Conservation (phyloP, 225 moss, liverwort and hornwort species). For the Polytrichum formosum region DNA sequence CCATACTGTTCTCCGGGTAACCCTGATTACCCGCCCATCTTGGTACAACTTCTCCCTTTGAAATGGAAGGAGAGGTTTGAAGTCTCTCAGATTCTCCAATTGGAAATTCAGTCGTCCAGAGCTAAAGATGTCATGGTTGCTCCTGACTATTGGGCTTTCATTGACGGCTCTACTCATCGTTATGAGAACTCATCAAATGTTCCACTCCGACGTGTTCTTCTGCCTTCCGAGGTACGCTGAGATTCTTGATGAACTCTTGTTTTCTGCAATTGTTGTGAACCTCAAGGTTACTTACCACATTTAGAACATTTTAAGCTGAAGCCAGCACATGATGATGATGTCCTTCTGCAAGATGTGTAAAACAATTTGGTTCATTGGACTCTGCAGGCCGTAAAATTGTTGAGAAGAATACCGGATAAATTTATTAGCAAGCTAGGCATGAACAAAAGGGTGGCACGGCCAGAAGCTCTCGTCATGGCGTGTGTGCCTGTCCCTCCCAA, state of each 20-base stretch:
- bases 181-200: not conserved
- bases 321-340: no score
- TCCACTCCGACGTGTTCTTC: not conserved
- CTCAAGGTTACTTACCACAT: not conserved
- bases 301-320: no score
- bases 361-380: not conserved
- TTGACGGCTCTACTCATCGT: not conserved
- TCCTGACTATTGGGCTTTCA: not conserved
- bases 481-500: conserved; percentile 37
- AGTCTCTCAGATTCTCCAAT: not conserved
- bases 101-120: conserved; percentile 1
- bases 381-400: conserved; percentile 30
- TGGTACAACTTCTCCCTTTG: not conserved
- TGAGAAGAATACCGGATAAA: conserved; percentile 25
- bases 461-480: conserved; percentile 26
- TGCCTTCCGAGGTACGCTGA: not conserved
- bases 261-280: no score
- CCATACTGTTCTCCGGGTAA: conserved; percentile 4
- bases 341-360: no score
- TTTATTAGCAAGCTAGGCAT: conserved; percentile 22
- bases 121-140: not conserved
- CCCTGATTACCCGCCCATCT: not conserved
- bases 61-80: not conserved
- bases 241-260: no score
- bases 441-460: conserved; percentile 23